Base-by-base conservation (phyloP, 2,329 filamentous ascomycete species). In the Metarhizium album region DNA sequence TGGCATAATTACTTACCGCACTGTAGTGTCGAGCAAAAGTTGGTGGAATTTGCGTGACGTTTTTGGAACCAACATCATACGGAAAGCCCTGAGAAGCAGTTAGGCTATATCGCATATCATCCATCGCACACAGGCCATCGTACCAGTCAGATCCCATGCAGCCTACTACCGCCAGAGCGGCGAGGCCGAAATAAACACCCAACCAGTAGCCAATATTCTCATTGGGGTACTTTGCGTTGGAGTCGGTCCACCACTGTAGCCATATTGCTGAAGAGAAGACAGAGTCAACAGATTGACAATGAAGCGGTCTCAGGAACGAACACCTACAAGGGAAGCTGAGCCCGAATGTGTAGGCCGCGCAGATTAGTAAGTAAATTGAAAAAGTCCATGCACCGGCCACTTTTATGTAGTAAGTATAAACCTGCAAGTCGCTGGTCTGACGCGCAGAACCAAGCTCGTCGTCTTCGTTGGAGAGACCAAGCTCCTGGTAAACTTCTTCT, bases 11-110 rank as follows among this genome's bases (percentile, higher is more conserved):
- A 49, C 54, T 2, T 47, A 55, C 55, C 47, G 46, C 55, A 69
- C 63, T 14, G 68, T 61, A 0, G 65, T 67, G 4, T 50, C 52
- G 2, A 69, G 56, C 1, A 57, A 38, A 2, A 53, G 45, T 18
- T 55, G 43, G 20, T 59, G 57, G 24, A 60, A 57, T 22, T 53
- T 54, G 3, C 45, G 38, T 1, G 62, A 56, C 24, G 58, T 58
- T 3, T 51, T 52, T 29, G 67, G 66, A 3, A 68, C 18, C n/a
- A 40, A 5, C 37, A 40, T 40, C 18, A 22, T 35, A 13, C 33
- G 33, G 33, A 35, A 35, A 16, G 33, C 33, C 33, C 33, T 35
- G 16, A 16, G 16, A 16, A 13, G 11, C 33, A 35, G 16, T 35
- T 22, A 40, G 37, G n/a, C 37, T 23, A 45, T 9, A 29, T 13